Conservation (phyloP, 805 yeast genomes). For the Ogataea paraovalis region DNA sequence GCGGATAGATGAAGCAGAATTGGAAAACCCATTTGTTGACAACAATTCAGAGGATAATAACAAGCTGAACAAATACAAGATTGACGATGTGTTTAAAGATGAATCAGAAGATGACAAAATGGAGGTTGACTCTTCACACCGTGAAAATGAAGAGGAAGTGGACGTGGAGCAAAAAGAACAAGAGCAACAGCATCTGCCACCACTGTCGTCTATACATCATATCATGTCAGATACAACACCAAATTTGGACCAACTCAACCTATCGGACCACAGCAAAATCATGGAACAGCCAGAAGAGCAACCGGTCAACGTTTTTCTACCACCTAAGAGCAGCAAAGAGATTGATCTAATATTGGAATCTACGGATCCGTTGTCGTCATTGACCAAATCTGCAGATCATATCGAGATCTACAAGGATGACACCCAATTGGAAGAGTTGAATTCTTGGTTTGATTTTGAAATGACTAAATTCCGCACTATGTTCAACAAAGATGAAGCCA, state of each 20-base stretch:
- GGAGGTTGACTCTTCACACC: conserved; percentile 11
- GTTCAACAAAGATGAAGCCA: not conserved
- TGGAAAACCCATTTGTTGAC: conserved; percentile 17
- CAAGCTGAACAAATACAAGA: conserved; percentile 6
- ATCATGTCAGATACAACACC: conserved; percentile 21
- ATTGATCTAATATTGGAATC: conserved; percentile 17
- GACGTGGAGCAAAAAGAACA: too few species aligned
- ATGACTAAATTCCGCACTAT: conserved; percentile 6
- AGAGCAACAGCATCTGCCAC: not conserved
- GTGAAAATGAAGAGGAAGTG: not conserved
- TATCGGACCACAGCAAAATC: conserved; percentile 11
- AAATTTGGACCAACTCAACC: conserved; percentile 14
- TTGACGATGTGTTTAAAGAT: conserved; percentile 12
- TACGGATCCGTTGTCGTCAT: conserved; percentile 21
- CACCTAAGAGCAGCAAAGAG: conserved; percentile 3
- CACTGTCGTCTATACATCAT: not conserved
- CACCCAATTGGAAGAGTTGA: conserved; percentile 9
- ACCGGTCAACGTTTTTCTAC: not conserved
- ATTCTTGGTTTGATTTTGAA: conserved; percentile 21
- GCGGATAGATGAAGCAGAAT: too few species aligned
- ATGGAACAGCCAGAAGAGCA: conserved; percentile 4
- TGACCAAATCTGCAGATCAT: conserved; percentile 16
- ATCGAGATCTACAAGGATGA: conserved; percentile 22
- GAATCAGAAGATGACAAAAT: conserved; percentile 9
- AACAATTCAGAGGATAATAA: conserved; percentile 5